phyloP scores from a whole-genome alignment of 306 rosid genomes.

The Acacia crassicarpa region DNA sequence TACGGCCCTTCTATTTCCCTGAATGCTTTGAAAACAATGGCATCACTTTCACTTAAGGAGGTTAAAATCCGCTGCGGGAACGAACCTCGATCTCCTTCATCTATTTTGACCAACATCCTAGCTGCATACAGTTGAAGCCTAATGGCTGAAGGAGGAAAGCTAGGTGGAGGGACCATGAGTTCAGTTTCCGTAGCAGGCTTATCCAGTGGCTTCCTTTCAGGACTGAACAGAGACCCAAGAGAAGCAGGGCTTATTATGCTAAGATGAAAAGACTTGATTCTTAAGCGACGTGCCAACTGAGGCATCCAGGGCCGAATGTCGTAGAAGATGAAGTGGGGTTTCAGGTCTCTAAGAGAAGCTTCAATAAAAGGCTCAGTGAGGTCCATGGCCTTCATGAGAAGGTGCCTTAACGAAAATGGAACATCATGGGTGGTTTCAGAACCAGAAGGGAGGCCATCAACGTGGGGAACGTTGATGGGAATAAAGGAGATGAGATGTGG shows the following conservation, averaged over 20 bases:
- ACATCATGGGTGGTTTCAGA: constrained; percentile 68
- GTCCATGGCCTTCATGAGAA: constrained; percentile 63
- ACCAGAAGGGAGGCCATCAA: constrained; percentile 56
- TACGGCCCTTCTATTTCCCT: constrained; percentile 65
- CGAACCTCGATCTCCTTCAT: not conserved
- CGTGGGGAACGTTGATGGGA: constrained; percentile 58
- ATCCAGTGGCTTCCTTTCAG: constrained; percentile 39
- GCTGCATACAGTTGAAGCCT: constrained; percentile 47
- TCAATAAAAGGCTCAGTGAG: constrained; percentile 51
- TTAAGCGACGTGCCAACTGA: constrained; percentile 35
- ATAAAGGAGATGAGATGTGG: constrained; percentile 59
- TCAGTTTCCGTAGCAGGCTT: constrained; percentile 26
- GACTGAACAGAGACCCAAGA: constrained; percentile 40
- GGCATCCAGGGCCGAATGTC: constrained; percentile 70
- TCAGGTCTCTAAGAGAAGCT: constrained; percentile 37
- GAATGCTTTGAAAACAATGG: constrained; percentile 51
- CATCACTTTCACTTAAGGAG: constrained; percentile 40
- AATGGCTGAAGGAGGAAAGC: constrained; percentile 49
- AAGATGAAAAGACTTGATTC: constrained; percentile 46
- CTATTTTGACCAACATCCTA: not conserved
- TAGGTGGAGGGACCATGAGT: constrained; percentile 42
- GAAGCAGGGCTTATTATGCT: constrained; percentile 44
- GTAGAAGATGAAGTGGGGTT: constrained; percentile 51
- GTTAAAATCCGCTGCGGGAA: constrained; percentile 36
- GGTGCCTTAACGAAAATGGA: constrained; percentile 38